These are phyloP conservation scores for Yamadazyma aaseri DNA, from an alignment of 1,139 yeast genomes.

Conservation along the genomic window DNA sequence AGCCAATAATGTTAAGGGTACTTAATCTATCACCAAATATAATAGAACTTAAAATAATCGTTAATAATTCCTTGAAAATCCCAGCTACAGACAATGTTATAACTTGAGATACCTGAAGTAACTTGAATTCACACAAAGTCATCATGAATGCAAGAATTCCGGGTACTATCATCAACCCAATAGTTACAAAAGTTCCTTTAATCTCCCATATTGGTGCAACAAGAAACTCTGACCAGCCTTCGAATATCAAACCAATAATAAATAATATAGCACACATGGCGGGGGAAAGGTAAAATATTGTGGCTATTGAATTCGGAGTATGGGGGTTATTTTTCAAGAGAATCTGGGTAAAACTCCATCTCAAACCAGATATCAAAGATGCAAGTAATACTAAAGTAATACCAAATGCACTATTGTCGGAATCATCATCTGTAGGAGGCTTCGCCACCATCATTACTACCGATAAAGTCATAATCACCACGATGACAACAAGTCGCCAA, in stretches of 20 bases:
- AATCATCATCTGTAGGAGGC: slow-evolving; percentile 23
- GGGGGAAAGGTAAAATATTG: slow-evolving; percentile 83
- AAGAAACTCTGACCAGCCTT: slow-evolving; percentile 59
- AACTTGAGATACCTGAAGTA: slow-evolving; percentile 79
- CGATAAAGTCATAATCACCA: slow-evolving; percentile 73
- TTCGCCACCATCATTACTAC: slow-evolving; percentile 81
- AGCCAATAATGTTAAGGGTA: slow-evolving; percentile 69
- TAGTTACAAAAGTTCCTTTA: slow-evolving; percentile 54
- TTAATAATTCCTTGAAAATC: slow-evolving; percentile 84
- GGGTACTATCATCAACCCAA: slow-evolving; percentile 66
- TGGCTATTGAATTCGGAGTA: slow-evolving; percentile 72
- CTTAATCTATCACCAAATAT: slow-evolving; percentile 75
- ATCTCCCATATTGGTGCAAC: slow-evolving; percentile 61
- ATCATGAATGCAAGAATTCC: slow-evolving; percentile 85
- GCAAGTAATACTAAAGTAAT: slow-evolving; percentile 72
- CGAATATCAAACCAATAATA: slow-evolving; percentile 58
- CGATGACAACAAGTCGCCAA: slow-evolving; percentile 64
- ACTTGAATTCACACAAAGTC: slow-evolving; percentile 86
- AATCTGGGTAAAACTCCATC: slow-evolving; percentile 94
- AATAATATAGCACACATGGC: slow-evolving; percentile 69
- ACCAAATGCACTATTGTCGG: slow-evolving; percentile 45
- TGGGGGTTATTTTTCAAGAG: slow-evolving; percentile 60
- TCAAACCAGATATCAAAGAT: slow-evolving; percentile 78
- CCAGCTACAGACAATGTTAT: slow-evolving; percentile 89
- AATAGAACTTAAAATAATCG: slow-evolving; percentile 68